These are phyloP conservation scores for Colletotrichum spaethianum DNA, from an alignment of 2,329 filamentous ascomycete species.

Conservation along the genomic window DNA sequence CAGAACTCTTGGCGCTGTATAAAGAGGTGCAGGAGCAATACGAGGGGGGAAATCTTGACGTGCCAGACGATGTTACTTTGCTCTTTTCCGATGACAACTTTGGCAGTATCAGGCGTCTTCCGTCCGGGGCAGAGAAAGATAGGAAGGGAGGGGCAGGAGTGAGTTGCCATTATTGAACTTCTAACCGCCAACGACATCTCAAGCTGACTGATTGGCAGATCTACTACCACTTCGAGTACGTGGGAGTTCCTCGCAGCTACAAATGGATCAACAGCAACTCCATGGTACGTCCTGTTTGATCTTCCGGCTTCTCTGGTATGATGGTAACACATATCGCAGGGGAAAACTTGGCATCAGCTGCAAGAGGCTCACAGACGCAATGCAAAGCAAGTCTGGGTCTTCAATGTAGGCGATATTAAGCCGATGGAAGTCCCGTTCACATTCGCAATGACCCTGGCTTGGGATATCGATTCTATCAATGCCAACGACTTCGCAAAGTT, in stretches of 20 bases:
- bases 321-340: conserved; percentile 44
- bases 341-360: conserved; percentile 64
- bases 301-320: accelerated
- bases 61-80: conserved; percentile 74
- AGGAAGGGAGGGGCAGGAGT: conserved; percentile 71
- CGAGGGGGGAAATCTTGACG: conserved; percentile 67
- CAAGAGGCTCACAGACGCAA: conserved; percentile 63
- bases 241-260: conserved; percentile 72
- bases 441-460: conserved; percentile 70
- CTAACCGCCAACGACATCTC: conserved; percentile 33
- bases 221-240: conserved; percentile 73
- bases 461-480: conserved; percentile 64
- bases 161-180: neutral
- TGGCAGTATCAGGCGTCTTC: conserved; percentile 71
- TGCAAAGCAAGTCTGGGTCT: conserved; percentile 71
- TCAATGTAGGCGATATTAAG: conserved; percentile 75
- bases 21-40: conserved; percentile 77
- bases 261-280: conserved; percentile 76
- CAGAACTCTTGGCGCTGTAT: conserved; percentile 75
- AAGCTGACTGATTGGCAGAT: conserved; percentile 44
- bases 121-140: conserved; percentile 64
- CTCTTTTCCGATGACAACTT: conserved; percentile 76
- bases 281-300: conserved; percentile 52
- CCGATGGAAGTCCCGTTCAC: conserved; percentile 69
- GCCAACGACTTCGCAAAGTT: conserved; percentile 53